Conservation (phyloP, 306 rosid species). For the Herpetospermum pedunculosum region DNA sequence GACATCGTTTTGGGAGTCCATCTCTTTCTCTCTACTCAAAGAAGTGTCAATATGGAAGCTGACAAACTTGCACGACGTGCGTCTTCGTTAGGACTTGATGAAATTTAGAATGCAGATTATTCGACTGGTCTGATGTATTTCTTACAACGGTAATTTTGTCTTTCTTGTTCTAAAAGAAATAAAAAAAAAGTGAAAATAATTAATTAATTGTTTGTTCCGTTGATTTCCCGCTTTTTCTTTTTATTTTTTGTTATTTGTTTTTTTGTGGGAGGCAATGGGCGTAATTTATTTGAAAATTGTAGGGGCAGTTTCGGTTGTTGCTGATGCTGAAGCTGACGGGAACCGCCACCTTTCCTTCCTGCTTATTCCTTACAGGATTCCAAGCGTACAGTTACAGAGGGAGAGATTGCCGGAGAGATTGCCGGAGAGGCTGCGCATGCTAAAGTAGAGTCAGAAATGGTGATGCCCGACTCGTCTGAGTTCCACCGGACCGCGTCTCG, state of each 20-base stretch:
- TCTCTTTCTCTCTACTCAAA: no score
- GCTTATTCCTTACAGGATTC: not conserved
- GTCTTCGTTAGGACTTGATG: no score
- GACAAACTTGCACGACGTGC: no score
- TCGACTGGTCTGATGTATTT: no score
- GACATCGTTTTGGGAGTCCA: no score
- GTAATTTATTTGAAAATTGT: not conserved
- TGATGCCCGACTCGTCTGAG: slow-evolving; percentile 31
- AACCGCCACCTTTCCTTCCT: slow-evolving; percentile 6
- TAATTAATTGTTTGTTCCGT: not conserved
- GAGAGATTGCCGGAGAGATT: not conserved
- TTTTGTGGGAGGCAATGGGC: not conserved
- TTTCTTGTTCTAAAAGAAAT: no score
- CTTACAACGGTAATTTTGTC: no score
- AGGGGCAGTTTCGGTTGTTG: slow-evolving; percentile 6
- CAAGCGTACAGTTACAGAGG: not conserved
- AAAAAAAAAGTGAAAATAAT: no score
- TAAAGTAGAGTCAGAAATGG: slow-evolving; percentile 25
- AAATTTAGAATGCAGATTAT: no score
- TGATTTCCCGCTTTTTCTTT: not conserved
- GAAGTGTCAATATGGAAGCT: no score
- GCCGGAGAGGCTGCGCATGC: not conserved
- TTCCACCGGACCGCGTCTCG: slow-evolving; percentile 26
- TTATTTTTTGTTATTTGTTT: not conserved
- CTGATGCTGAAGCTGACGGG: not conserved